A percentile compares a stretch with the other conserved stretches of the same genome.
Conservation (phyloP, 768 basidiomycete genomes). For the Tricholomella constricta region DNA sequence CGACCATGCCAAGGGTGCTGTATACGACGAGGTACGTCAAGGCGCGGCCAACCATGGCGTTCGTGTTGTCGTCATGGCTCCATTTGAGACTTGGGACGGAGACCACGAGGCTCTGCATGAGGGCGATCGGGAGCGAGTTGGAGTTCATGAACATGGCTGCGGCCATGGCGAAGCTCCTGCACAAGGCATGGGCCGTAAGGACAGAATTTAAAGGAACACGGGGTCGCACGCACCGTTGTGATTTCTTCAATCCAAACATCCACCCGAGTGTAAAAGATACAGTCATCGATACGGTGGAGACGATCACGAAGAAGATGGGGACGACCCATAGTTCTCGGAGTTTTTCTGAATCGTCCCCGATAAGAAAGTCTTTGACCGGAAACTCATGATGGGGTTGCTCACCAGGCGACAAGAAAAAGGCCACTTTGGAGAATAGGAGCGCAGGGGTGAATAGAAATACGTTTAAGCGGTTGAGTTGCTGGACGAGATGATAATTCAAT, state of each 20-base stretch:
- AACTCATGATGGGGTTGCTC: slow-evolving; percentile 12
- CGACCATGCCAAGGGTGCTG: slow-evolving; percentile 95
- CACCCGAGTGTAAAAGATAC: slow-evolving; percentile 66
- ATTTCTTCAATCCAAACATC: slow-evolving; percentile 65
- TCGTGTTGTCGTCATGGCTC: slow-evolving; percentile 75
- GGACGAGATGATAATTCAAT: neutral
- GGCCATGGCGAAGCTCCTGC: slow-evolving; percentile 76
- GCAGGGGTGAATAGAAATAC: slow-evolving; percentile 89
- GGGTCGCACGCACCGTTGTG: slow-evolving; percentile 64
- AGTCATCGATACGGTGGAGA: slow-evolving; percentile 70
- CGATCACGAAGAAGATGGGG: slow-evolving; percentile 80
- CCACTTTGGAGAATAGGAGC: slow-evolving; percentile 92
- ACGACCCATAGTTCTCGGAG: slow-evolving; percentile 83
- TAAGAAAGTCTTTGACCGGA: neutral
- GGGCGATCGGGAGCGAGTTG: slow-evolving; percentile 91
- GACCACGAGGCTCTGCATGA: slow-evolving; percentile 88
- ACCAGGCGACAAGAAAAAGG: slow-evolving; percentile 87
- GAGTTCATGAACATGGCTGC: slow-evolving; percentile 93
- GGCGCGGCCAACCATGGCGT: slow-evolving; percentile 91
- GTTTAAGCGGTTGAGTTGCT: slow-evolving; percentile 83
- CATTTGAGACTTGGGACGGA: slow-evolving; percentile 84
- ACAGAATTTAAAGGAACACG: neutral
- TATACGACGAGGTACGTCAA: slow-evolving; percentile 90
- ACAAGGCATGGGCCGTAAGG: neutral
- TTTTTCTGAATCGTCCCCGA: slow-evolving; percentile 49